Evolutionary conservation across 352 stramenopile genomes (phyloP), one percentile per base, ranked within the genome.

Genomic region (Phytophthora cactorum): DNA sequence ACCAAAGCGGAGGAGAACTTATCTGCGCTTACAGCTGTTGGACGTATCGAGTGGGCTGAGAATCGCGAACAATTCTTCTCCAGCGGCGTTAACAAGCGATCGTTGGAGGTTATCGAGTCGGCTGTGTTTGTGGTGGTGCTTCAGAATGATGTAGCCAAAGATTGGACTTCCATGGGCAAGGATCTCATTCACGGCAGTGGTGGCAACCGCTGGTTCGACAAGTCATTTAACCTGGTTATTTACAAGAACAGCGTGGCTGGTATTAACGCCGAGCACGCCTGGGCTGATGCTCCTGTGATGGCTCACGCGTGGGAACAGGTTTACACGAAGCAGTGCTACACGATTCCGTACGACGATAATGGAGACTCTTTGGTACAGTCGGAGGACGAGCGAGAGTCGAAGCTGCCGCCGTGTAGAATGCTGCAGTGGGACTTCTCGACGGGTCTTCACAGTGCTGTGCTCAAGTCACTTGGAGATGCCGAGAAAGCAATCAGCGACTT

Each of bases 151-250:
- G 46, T 69, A 22, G 79, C 82, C 4, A 67, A 64, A 32, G 75
- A 89, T 54, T 93, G 84, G 75, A 91, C 75, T 1, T 77, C 66
- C 5, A 91, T 92, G 74, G 86, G 86, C 51, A 84, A 84, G 50
- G 78, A 91, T 54, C 69, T 96, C 7, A 94, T 97, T 52, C 88
- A 95, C 68, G 88, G 90, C 59, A 90, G 49, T 51, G 96, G 96
- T 38, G 79, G 82, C 53, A 99, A 98, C 86, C 92, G 97, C 45
- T 99, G 93, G 92, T 99, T 98, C 66, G 97, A 99, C 78, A 99
- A 99, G 81, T 96, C 88, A 5, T 96, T 99, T 61, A 97, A 98
- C 74, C 55, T 99, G 4, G 87, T 99, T 34, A 87, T 98, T 32
- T 98, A 96, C 66, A 89, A 91, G 39, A 99, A 99, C 78, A 96